Evolutionary conservation across 139 green algal genomes (phyloP), one percentile per base, ranked within the genome.

Genomic region (Chlamydomonas sphaeroides): DNA sequence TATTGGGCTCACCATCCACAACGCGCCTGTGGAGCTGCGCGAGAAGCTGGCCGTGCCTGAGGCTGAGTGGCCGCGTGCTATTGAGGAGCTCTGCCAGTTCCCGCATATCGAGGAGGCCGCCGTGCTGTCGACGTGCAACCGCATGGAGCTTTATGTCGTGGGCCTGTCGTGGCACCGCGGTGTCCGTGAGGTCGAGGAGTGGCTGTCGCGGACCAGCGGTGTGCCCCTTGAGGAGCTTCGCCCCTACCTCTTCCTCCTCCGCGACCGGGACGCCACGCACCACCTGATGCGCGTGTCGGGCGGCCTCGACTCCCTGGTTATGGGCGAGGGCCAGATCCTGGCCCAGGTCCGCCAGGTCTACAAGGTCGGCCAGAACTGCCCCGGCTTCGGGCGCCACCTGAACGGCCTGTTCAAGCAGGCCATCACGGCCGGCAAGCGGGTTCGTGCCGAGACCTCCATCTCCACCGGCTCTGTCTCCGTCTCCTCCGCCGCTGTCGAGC

Each of bases 361-460:
- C 91, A 96, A 98, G 87, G 95, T 98, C 7, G 97, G 97, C 15
- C 95, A 99, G 91, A 94, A 92, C 75, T 88, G 83, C 35, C 80
- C 88, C 14, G 97, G 97, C 65, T 99, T 99, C 86, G 97, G 97
- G 1, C 93, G 97, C 35, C 96, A 99, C 87, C 90, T 99, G 41
- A 99, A 97, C 78, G 97, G 95, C 33, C 92, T 99, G 23, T 99
- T 99, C 94, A 99, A 98, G 95, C 95, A 98, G 93, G 97, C 97
- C 45, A 97, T 99, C 77, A 98, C 94, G 23, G 95, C 94, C 0
- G 97, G 97, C 81, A 99, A 99, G 94, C 92, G 96, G 30, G 97
- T 99, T 61, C 94, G 97, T 56, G 86, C 90, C 28, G 97, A 99
- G 90, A 99, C 97, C 20, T 94, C 88, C 83, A 99, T 99, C 89